These are phyloP conservation scores for Ustilago loliicola DNA, from an alignment of 1,284 basidiomycete species.

Conservation along the genomic window DNA sequence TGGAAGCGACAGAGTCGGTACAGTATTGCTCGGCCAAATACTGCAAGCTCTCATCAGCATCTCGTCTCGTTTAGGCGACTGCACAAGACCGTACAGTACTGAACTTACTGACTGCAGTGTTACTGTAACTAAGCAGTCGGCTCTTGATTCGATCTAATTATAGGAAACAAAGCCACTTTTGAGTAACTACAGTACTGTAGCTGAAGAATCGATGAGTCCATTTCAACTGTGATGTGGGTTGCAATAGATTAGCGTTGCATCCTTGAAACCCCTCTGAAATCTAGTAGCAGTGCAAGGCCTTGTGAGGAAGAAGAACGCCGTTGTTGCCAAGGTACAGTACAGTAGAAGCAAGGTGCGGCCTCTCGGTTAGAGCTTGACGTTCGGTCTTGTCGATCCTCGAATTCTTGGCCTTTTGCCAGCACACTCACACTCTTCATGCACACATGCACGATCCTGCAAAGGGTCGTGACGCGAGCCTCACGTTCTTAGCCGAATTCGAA, in stretches of 20 bases:
- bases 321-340: neutral
- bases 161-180: too few relatives aligned
- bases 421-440: neutral
- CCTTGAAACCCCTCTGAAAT: too few relatives aligned
- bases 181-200: too few relatives aligned
- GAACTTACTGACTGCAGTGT: too few relatives aligned
- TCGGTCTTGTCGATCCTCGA: conserved; percentile 13
- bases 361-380: conserved; percentile 2
- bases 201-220: too few relatives aligned
- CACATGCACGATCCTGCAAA: neutral
- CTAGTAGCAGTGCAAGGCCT: too few relatives aligned
- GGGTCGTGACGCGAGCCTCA: conserved; percentile 1
- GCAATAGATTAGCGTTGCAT: neutral
- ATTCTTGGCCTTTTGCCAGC: conserved; percentile 12
- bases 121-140: too few relatives aligned
- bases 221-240: neutral
- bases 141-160: too few relatives aligned
- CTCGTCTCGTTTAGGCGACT: neutral
- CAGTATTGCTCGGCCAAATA: neutral
- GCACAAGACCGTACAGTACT: neutral
- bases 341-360: neutral
- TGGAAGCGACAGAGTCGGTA: too few relatives aligned
- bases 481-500: neutral
- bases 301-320: neutral
- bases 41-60: too few relatives aligned